Base-by-base conservation (phyloP, 2,329 filamentous ascomycete genomes). In the Penicillium sp. region DNA sequence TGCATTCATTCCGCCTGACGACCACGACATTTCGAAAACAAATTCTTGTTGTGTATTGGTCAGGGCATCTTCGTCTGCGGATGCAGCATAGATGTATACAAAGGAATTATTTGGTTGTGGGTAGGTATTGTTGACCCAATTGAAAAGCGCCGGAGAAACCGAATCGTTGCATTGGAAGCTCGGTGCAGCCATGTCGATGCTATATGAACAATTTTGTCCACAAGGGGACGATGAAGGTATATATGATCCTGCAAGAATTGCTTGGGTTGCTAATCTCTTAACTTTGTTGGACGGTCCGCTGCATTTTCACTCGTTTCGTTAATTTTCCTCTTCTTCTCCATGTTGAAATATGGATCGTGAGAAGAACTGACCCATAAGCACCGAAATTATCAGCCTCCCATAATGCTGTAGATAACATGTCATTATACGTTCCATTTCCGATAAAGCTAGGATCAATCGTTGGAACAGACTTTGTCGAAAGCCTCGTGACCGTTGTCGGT, bases 311-410 rank as follows among this genome's bases (percentile, higher is more conserved):
- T 35, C 30, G 11, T 35, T 24, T 51, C 21, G 23, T 51, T 26
- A 50, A 20, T 12, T 23, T 20, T 23, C n/a, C n/a, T 24, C 16
- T 5, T 23, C 30, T 38, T 21, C 3, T 20, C 1, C n/a, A 12
- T n/a, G 7, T 47, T 30, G 3, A 8, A 21, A 20, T 2, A 21
- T 7, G 7, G 5, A 30, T 5, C 4, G 8, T 5, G 14, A 14
- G 35, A 18, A n/a, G 14, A 14, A 47, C 46, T 30, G 26, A 55
- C 53, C 43, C 46, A 45, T 55, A 55, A 45, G 24, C 35, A 42
- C 46, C 53, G 16, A 55, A 35, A 24, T 49, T 55, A 45, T 55
- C 53, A 21, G 46, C n/a, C 30, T 48, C 30, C 53, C 53, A 50
- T 24, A 55, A 26, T 23, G 46, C 46, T 1, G 24, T 20, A 18